Conservation (phyloP, 2,329 filamentous ascomycete genomes). For the Fusarium sp. region DNA sequence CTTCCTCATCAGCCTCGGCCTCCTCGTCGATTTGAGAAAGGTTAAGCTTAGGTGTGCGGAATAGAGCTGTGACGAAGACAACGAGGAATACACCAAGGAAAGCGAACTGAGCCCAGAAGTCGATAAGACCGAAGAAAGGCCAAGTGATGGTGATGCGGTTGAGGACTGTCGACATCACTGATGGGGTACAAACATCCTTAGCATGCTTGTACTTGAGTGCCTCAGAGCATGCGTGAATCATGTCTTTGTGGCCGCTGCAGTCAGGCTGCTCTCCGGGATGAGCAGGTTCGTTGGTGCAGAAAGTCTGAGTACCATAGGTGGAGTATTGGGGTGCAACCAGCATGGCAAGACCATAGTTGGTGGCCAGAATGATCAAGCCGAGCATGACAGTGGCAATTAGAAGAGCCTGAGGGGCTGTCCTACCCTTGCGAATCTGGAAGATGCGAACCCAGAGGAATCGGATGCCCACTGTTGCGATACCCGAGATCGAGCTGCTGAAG, state of each 20-base stretch:
- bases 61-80: constrained; percentile 80
- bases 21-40: constrained; percentile 86
- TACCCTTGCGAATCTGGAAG: constrained; percentile 89
- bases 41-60: constrained; percentile 82
- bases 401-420: constrained; percentile 91
- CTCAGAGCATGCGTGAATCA: constrained; percentile 87
- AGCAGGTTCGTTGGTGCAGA: constrained; percentile 78
- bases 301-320: constrained; percentile 93
- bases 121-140: constrained; percentile 91
- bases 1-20: constrained; percentile 91
- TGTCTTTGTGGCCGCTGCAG: constrained; percentile 75
- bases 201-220: constrained; percentile 76
- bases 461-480: constrained; percentile 88
- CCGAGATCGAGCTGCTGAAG: constrained; percentile 88
- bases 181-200: constrained; percentile 86
- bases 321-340: constrained; percentile 96
- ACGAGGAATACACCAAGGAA: constrained; percentile 88
- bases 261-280: constrained; percentile 75
- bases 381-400: constrained; percentile 92
- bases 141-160: constrained; percentile 94
- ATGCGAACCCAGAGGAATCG: constrained; percentile 95
- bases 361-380: constrained; percentile 86
- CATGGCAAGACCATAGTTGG: constrained; percentile 94
- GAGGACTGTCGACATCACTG: constrained; percentile 89
- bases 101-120: constrained; percentile 96